These are phyloP conservation scores for Artemisia annua DNA, from an alignment of 129 eudicot genomes.

Conservation along the genomic window DNA sequence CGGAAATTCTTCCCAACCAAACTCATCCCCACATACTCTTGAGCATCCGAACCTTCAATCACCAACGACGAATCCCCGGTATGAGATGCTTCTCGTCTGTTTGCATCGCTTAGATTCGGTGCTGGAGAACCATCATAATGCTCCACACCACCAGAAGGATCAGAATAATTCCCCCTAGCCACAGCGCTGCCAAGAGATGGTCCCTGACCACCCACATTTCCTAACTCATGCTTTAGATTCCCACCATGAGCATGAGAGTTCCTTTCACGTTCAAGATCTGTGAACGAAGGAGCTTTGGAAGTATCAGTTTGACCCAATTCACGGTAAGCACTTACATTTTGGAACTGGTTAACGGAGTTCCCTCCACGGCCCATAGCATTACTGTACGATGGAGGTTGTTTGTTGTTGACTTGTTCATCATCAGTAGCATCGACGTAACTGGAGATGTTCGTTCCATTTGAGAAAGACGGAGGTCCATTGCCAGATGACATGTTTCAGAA, in stretches of 20 bases:
- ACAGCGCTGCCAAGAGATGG: background rate
- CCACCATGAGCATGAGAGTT: background rate
- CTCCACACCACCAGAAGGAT: background rate
- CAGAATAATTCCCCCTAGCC: background rate
- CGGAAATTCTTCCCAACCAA: slow-evolving; percentile 2
- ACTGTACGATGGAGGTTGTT: background rate
- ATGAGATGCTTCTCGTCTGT: background rate
- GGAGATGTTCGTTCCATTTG: background rate
- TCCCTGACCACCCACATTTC: background rate
- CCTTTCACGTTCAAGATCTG: background rate
- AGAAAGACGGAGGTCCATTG: background rate
- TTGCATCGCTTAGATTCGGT: background rate
- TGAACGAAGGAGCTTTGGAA: background rate
- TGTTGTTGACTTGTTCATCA: background rate
- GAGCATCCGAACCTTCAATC: no score
- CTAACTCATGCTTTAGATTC: background rate
- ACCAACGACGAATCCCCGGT: background rate
- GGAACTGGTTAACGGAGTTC: background rate
- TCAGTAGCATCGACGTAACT: background rate
- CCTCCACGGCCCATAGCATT: background rate
- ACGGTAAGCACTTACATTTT: background rate
- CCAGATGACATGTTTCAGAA: background rate
- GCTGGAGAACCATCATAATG: background rate
- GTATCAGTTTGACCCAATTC: background rate
- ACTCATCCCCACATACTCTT: background rate